Conservation (phyloP, 1,139 yeast genomes). For the Sugiyamaella pinicola region DNA sequence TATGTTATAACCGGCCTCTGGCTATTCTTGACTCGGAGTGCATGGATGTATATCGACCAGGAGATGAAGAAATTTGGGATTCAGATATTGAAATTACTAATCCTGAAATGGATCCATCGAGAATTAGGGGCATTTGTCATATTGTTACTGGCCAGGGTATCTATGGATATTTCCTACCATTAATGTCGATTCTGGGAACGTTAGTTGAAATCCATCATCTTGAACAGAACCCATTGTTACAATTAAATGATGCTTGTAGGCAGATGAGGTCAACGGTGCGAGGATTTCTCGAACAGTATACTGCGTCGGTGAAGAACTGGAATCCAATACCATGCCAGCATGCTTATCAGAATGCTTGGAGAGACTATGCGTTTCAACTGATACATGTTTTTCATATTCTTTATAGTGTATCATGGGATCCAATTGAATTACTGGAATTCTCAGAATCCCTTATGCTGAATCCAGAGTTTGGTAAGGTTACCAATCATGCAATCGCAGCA, state of each 20-base stretch:
- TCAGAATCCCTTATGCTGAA: constrained; percentile 34
- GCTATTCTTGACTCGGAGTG: constrained; percentile 44
- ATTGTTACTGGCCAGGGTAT: constrained; percentile 34
- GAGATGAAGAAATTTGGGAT: constrained; percentile 43
- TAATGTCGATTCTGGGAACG: constrained; percentile 36
- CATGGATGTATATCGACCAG: constrained; percentile 42
- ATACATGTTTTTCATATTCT: constrained; percentile 35
- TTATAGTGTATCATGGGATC: constrained; percentile 35
- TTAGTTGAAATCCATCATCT: constrained; percentile 34
- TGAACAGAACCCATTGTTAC: constrained; percentile 31
- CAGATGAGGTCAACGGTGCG: constrained; percentile 30
- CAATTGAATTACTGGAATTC: constrained; percentile 32
- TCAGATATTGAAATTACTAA: constrained; percentile 30
- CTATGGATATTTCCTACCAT: constrained; percentile 36
- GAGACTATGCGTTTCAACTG: constrained; percentile 34
- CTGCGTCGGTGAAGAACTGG: constrained; percentile 32
- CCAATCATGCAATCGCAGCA: constrained; percentile 36
- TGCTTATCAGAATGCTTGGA: constrained; percentile 35
- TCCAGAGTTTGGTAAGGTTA: constrained; percentile 33
- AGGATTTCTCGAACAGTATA: constrained; percentile 32
- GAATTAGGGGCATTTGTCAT: constrained; percentile 29
- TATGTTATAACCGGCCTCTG: constrained; percentile 45
- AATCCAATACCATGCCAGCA: constrained; percentile 32
- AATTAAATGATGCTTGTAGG: constrained; percentile 26
- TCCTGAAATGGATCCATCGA: constrained; percentile 34